Conservation (phyloP, 306 rosid species). For the Clitoria ternatea region DNA sequence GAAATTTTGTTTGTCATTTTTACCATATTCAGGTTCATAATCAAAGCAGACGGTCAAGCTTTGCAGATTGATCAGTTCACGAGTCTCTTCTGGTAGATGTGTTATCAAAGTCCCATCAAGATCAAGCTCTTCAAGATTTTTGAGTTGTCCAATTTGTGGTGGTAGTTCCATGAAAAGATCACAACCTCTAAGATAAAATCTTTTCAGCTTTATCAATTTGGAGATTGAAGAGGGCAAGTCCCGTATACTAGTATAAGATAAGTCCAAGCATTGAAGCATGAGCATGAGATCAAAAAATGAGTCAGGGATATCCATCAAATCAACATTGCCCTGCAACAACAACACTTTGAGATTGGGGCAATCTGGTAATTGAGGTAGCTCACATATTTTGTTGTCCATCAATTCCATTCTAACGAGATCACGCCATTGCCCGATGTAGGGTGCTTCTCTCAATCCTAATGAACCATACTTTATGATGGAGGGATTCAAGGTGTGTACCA, state of each 20-base stretch:
- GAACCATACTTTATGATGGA: neutral
- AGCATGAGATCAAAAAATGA: slow-evolving; percentile 19
- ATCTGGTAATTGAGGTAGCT: slow-evolving; percentile 9
- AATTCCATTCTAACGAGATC: neutral
- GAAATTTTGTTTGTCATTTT: neutral
- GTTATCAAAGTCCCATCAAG: slow-evolving; percentile 22
- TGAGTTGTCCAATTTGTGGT: neutral
- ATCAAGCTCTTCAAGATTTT: slow-evolving; percentile 17
- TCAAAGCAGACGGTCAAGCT: slow-evolving; percentile 18
- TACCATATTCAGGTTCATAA: neutral
- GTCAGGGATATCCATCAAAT: neutral
- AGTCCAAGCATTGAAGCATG: neutral
- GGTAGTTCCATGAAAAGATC: neutral
- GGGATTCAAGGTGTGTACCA: neutral
- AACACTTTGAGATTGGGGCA: neutral
- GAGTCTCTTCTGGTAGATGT: neutral
- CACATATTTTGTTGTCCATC: neutral
- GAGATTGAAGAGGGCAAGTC: neutral
- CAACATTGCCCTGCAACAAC: neutral
- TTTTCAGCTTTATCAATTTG: neutral
- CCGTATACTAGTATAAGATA: slow-evolving; percentile 17
- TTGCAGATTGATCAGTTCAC: neutral
- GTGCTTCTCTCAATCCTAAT: neutral
- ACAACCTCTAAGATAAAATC: slow-evolving; percentile 12
- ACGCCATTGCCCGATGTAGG: neutral